Evolutionary conservation across 495 filamentous ascomycete genomes (phyloP), one percentile per base, ranked within the genome.

Genomic region (Aspergillus diversus): DNA sequence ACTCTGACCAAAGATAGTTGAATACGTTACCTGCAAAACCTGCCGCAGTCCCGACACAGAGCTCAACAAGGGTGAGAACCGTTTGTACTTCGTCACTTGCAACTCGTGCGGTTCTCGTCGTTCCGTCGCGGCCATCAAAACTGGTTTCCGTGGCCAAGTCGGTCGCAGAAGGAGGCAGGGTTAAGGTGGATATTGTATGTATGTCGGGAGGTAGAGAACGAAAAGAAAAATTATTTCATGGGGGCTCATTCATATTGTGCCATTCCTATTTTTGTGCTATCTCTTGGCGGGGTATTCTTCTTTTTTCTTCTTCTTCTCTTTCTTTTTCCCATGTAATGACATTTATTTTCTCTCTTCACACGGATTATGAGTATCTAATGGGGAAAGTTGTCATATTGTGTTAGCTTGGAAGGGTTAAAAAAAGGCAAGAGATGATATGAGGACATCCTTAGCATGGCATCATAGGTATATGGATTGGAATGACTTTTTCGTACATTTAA

Each of bases 1-100:
- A 21, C 17, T 65, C 63, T 73, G 66, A 72, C 56, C 3, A 12
- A 7, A 35, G 59, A 17, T 59, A 92, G 90, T 96, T 78, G 95
- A 98, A 84, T 99, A 99, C 72, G 95, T 99, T 50, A 96, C 94
- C 51, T 99, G 95, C 86, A 97, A 96, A 80, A 99, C 95, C 33
- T 99, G 95, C 83, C 84, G 92, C 75, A 90, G 90, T 52, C 90
- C 93, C 68, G 93, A 97, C 70, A 98, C 95, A 42, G 94, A 97
- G 71, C 87, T 98, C 64, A 94, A 90, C 84, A 98, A 98, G 82
- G 95, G 96, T 75, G 95, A 99, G 80, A 99, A 97, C 83, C 91
- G 95, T 82, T 84, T 97, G 59, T 90, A 89, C 75, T 90, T 91
- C 82, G 86, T 92, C 63, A 91, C 87, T 34, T 91, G 88, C 83